Percentiles rank a stretch among this genome's conserved stretches.
phyloP scores from a whole-genome alignment of 805 yeast genomes.

The Candida loeiensis region DNA sequence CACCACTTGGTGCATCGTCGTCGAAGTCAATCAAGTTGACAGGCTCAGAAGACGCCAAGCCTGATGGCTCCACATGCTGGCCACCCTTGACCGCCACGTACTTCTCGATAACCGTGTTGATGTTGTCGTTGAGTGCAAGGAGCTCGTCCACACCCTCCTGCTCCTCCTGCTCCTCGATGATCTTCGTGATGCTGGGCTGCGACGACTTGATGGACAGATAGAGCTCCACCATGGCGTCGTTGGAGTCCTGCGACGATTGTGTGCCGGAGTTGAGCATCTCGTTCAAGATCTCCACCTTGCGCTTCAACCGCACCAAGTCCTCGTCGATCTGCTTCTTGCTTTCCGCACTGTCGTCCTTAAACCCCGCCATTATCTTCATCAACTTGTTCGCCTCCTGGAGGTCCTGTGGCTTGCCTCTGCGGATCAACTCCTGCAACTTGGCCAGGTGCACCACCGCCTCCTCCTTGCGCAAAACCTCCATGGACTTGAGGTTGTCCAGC shows the following conservation, averaged over 20 bases:
- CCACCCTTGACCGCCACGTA: constrained; percentile 66
- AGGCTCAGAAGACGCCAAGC: constrained; percentile 21
- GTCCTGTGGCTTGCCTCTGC: constrained; percentile 95
- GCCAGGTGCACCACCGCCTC: constrained; percentile 92
- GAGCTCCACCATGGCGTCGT: constrained; percentile 78
- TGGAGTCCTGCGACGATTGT: constrained; percentile 42
- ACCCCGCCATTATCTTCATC: constrained; percentile 98
- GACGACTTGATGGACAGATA: constrained; percentile 75
- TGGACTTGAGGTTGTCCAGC: constrained; percentile 77
- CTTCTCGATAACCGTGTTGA: constrained; percentile 65
- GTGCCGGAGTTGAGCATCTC: constrained; percentile 70
- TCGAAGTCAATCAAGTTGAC: constrained; percentile 44
- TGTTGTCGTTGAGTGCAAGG: constrained; percentile 67
- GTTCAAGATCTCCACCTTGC: constrained; percentile 81
- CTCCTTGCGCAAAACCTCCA: constrained; percentile 87
- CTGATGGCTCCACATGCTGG: constrained; percentile 49
- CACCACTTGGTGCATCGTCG: constrained; percentile 36
- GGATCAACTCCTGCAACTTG: constrained; percentile 88
- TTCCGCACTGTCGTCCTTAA: constrained; percentile 77
- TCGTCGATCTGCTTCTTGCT: constrained; percentile 76
- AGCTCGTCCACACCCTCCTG: constrained; percentile 49
- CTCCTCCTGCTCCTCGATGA: constrained; percentile 76
- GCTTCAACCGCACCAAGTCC: constrained; percentile 76
- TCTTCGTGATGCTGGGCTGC: constrained; percentile 81
- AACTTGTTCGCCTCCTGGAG: constrained; percentile 92